A percentile compares a stretch with the other conserved stretches of the same genome.
Conservation (phyloP, 352 stramenopile species). For the Peronosclerospora sorghi region DNA sequence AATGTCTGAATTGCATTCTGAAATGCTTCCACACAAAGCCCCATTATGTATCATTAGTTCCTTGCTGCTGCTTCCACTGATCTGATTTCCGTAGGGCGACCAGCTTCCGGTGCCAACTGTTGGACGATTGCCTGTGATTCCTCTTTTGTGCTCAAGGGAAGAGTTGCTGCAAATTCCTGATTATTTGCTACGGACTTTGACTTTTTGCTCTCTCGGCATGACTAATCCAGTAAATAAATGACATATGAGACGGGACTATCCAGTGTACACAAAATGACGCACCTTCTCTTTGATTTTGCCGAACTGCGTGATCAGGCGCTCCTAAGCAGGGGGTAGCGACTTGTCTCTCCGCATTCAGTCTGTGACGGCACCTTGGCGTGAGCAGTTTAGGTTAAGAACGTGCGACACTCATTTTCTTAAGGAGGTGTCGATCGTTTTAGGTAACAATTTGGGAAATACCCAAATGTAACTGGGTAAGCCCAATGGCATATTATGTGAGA, state of each 20-base stretch:
- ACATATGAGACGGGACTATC: too few relatives aligned
- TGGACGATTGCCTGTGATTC: conserved; percentile 20
- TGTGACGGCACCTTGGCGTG: conserved; percentile 57
- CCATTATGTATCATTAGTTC: conserved; percentile 33
- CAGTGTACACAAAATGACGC: background rate
- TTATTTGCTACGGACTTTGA: conserved; percentile 16
- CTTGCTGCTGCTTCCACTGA: conserved; percentile 2
- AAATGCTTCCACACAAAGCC: conserved; percentile 39
- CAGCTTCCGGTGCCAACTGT: conserved; percentile 7
- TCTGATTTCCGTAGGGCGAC: conserved; percentile 23
- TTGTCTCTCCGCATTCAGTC: conserved; percentile 36
- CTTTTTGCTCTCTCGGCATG: conserved; percentile 22
- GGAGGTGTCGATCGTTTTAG: too few relatives aligned
- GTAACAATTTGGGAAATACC: too few relatives aligned
- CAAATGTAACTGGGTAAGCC: too few relatives aligned
- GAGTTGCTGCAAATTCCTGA: conserved; percentile 6
- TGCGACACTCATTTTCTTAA: too few relatives aligned
- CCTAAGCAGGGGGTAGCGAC: conserved; percentile 8
- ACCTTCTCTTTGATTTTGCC: conserved; percentile 45
- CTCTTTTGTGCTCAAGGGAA: conserved; percentile 22
- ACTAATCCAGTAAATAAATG: conserved; percentile 1
- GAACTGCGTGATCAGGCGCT: conserved; percentile 30
- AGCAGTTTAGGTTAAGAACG: too few relatives aligned
- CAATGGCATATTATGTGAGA: too few relatives aligned
- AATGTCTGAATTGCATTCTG: conserved; percentile 65